Conservation (phyloP, 306 rosid genomes). For the Begonia loranthoides region DNA sequence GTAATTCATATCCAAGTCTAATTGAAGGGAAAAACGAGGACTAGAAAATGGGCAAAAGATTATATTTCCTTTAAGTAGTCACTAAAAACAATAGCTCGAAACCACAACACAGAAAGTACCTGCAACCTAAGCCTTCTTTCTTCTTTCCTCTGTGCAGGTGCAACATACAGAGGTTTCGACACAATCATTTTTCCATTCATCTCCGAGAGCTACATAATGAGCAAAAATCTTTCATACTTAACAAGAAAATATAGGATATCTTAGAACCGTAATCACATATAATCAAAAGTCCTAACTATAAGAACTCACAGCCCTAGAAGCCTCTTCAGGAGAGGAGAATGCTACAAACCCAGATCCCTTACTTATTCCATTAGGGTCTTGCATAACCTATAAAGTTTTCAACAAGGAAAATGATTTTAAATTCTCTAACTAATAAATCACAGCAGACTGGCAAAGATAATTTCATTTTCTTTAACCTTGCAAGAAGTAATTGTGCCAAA, state of each 20-base stretch:
- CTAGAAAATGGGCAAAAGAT: background rate
- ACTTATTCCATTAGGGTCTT: slow-evolving; percentile 25
- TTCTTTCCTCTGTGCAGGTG: slow-evolving; percentile 93
- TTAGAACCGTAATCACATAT: background rate
- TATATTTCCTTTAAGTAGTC: background rate
- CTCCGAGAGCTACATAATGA: slow-evolving; percentile 50
- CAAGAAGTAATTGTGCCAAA: slow-evolving; percentile 28
- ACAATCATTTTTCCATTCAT: slow-evolving; percentile 91
- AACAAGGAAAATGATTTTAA: background rate
- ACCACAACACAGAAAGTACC: slow-evolving; percentile 29
- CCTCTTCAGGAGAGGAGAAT: slow-evolving; percentile 26
- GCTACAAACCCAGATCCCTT: slow-evolving; percentile 32
- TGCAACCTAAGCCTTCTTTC: slow-evolving; percentile 97
- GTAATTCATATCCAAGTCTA: no score
- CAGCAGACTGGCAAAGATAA: background rate
- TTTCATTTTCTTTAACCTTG: slow-evolving; percentile 14
- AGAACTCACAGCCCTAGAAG: slow-evolving; percentile 26
- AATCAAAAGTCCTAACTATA: background rate
- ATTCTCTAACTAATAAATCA: background rate
- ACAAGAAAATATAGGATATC: background rate
- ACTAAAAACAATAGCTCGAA: background rate
- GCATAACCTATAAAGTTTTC: slow-evolving; percentile 17
- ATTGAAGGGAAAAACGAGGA: background rate
- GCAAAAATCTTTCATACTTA: background rate
- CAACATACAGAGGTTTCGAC: slow-evolving; percentile 93